Percentiles rank a stretch among this genome's conserved stretches.
These are phyloP conservation scores for Oehlia diaphana DNA, from an alignment of 192 early-diverging fungal genomes.

Conservation along the genomic window DNA sequence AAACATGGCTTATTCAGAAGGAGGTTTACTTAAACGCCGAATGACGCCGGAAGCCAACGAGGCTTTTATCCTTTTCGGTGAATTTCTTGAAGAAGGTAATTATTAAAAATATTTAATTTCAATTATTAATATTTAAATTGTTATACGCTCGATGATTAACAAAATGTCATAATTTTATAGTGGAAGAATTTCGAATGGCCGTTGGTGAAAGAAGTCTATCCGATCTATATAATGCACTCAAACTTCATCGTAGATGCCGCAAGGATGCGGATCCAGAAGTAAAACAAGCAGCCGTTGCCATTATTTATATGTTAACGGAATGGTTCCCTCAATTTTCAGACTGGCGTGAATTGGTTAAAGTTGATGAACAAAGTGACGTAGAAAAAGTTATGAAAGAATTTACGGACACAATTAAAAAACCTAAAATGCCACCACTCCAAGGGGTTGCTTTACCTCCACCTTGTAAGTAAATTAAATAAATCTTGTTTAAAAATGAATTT, in stretches of 20 bases:
- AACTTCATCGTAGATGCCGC: slow-evolving; percentile 75
- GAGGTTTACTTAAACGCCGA: slow-evolving; percentile 58
- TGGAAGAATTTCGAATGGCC: slow-evolving; percentile 84
- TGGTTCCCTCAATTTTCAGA: slow-evolving; percentile 80
- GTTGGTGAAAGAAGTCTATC: slow-evolving; percentile 76
- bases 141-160: background rate
- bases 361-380: slow-evolving; percentile 73
- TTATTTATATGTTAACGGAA: slow-evolving; percentile 74
- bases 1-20: slow-evolving; percentile 68
- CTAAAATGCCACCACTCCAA: slow-evolving; percentile 49
- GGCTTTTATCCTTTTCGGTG: slow-evolving; percentile 91
- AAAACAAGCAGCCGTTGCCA: slow-evolving; percentile 72
- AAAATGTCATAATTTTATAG: slow-evolving; percentile 34
- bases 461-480: slow-evolving; percentile 34
- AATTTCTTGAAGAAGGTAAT: slow-evolving; percentile 86
- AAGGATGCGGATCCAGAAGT: slow-evolving; percentile 66
- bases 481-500: background rate
- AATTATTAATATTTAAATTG: too few relatives aligned
- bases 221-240: slow-evolving; percentile 77
- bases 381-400: slow-evolving; percentile 72
- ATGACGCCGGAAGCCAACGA: slow-evolving; percentile 78
- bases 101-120: background rate
- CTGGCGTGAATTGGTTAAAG: slow-evolving; percentile 90
- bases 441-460: slow-evolving; percentile 59
- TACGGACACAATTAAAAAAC: slow-evolving; percentile 40